Conservation (phyloP, 2,329 filamentous ascomycete species). For the Tolypocladium inflatum region DNA sequence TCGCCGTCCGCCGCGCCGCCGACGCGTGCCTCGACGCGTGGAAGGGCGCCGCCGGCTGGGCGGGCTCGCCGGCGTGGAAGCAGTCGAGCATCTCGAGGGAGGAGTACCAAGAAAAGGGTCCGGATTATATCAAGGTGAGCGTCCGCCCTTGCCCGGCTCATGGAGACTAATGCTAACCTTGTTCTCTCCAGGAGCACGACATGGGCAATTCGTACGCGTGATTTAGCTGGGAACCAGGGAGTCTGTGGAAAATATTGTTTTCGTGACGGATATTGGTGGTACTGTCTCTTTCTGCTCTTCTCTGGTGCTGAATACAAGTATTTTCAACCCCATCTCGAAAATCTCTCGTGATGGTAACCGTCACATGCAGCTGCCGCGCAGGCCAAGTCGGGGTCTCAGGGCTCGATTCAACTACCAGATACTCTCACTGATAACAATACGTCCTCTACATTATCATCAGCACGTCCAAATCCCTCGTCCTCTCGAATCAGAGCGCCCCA, state of each 20-base stretch:
- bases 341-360: not conserved
- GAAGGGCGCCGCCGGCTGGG: constrained; percentile 87
- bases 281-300: not conserved
- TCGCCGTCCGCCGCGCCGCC: constrained; percentile 63
- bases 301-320: not conserved
- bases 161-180: not conserved
- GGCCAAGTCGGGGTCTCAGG: not conserved
- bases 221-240: constrained; percentile 5
- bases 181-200: constrained; percentile 48
- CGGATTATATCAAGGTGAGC: constrained; percentile 81
- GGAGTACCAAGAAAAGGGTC: constrained; percentile 86
- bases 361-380: not conserved
- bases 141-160: constrained; percentile 2
- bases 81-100: constrained; percentile 61
- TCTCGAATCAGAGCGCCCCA: not conserved
- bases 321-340: not conserved
- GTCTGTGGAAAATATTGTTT: not conserved
- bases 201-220: constrained; percentile 51
- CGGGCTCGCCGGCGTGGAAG: constrained; percentile 49
- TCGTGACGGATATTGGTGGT: not conserved
- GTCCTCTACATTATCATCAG: not conserved
- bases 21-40: constrained; percentile 83
- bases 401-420: not conserved
- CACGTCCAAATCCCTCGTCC: not conserved
- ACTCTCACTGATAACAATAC: not conserved